Percentiles rank a stretch among this genome's conserved stretches.
These are phyloP conservation scores for Calocybe gangraenosa DNA, from an alignment of 768 basidiomycete genomes.

Conservation along the genomic window DNA sequence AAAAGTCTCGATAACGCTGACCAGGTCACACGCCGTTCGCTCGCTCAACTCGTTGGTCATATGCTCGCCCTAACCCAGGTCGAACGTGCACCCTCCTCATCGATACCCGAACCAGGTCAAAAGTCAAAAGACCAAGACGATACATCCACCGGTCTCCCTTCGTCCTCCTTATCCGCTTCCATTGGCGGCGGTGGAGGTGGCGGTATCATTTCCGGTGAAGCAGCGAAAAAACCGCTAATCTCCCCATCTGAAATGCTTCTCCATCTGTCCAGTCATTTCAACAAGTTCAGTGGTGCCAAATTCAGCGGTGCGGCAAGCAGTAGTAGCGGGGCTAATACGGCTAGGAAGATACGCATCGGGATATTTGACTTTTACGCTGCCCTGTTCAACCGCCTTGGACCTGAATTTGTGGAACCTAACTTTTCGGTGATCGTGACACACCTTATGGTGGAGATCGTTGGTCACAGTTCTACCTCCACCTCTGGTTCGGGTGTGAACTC, in stretches of 20 bases:
- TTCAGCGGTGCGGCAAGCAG: no score
- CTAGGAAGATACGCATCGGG: constrained; percentile 74
- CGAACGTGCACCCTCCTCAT: constrained; percentile 41
- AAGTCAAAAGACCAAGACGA: constrained; percentile 59
- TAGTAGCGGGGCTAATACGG: constrained; percentile 9
- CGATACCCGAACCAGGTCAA: constrained; percentile 42
- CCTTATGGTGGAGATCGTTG: constrained; percentile 73
- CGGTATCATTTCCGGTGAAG: no score
- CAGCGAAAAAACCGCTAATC: constrained; percentile 60
- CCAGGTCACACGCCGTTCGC: constrained; percentile 74
- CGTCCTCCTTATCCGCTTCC: constrained; percentile 38
- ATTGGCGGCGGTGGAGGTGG: constrained; percentile 41
- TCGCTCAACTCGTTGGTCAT: constrained; percentile 78
- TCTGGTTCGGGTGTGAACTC: constrained; percentile 24
- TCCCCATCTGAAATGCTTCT: constrained; percentile 75
- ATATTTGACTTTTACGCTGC: constrained; percentile 88
- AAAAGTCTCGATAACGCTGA: constrained; percentile 81
- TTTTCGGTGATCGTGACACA: constrained; percentile 78
- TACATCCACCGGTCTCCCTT: constrained; percentile 49
- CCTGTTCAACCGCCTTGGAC: constrained; percentile 69
- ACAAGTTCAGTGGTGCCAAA: constrained; percentile 49
- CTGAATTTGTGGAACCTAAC: constrained; percentile 75
- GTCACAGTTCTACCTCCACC: constrained; percentile 12
- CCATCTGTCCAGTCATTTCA: constrained; percentile 79
- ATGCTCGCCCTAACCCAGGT: constrained; percentile 82